Conservation (phyloP, 345 rosid genomes). For the Balakata baccata region DNA sequence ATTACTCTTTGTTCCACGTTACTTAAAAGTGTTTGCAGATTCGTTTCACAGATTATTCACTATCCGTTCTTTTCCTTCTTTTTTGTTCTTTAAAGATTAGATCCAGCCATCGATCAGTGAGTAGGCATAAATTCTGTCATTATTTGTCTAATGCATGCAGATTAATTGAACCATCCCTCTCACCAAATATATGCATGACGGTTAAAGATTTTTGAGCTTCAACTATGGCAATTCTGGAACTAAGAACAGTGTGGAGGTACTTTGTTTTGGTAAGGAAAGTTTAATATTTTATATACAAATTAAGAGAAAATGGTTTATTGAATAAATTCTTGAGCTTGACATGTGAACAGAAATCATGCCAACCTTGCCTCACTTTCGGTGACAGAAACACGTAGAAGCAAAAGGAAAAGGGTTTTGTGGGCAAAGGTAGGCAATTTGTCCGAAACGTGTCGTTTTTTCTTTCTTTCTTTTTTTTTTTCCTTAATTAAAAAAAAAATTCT, state of each 20-base stretch:
- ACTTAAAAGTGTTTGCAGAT: too few species aligned
- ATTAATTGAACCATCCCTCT: not conserved
- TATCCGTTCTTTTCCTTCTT: too few species aligned
- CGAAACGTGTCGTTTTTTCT: not conserved
- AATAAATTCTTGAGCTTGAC: slow-evolving; percentile 5
- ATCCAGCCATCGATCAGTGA: too few species aligned
- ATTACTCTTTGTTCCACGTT: too few species aligned
- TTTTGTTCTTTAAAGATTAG: too few species aligned
- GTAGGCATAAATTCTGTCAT: not conserved
- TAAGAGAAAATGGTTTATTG: slow-evolving; percentile 6
- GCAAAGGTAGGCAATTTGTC: slow-evolving; percentile 29
- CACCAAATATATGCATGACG: too few species aligned
- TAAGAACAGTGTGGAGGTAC: not conserved
- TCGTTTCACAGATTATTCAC: too few species aligned
- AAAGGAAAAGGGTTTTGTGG: not conserved
- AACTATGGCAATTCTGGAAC: not conserved
- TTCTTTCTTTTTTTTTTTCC: not conserved
- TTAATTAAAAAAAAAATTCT: too few species aligned
- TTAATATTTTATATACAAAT: not conserved
- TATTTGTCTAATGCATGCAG: not conserved
- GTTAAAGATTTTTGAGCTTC: not conserved
- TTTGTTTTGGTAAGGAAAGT: slow-evolving; percentile 10
- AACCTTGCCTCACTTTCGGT: slow-evolving; percentile 21
- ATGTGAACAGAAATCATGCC: not conserved
- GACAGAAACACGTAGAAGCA: not conserved